These are phyloP conservation scores for Dichotomopilus funicola DNA, from an alignment of 2,329 filamentous ascomycete genomes.

Conservation along the genomic window DNA sequence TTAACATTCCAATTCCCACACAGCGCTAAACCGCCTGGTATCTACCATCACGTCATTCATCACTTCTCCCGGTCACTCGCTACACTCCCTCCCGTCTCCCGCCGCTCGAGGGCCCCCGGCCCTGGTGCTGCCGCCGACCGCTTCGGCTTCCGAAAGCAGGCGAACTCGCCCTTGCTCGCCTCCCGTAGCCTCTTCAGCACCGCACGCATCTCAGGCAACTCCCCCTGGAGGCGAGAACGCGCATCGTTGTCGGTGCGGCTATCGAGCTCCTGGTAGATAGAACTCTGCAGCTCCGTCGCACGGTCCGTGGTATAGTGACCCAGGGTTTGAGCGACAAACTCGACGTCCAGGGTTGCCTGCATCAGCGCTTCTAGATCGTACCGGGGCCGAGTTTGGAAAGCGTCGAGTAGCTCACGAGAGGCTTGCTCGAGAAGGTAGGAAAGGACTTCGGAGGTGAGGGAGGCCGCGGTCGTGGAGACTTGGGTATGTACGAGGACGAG, in stretches of 20 bases:
- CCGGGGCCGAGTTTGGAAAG: conserved; percentile 60
- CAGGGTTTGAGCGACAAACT: conserved; percentile 92
- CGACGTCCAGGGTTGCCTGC: conserved; percentile 95
- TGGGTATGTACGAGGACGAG: conserved; percentile 91
- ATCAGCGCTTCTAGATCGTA: conserved; percentile 80
- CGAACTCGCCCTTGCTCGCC: conserved; percentile 76
- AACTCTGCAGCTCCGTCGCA: conserved; percentile 73
- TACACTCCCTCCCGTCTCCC: conserved; percentile 18
- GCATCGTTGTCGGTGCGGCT: conserved; percentile 83
- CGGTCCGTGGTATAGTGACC: conserved; percentile 81
- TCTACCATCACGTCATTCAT: not conserved
- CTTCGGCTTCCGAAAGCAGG: conserved; percentile 68
- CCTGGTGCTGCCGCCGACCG: conserved; percentile 27
- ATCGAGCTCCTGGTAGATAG: conserved; percentile 90
- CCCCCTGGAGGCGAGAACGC: conserved; percentile 69
- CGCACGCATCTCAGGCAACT: conserved; percentile 82
- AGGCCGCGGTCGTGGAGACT: conserved; percentile 69
- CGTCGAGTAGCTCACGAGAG: conserved; percentile 70
- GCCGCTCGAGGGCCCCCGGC: conserved; percentile 12
- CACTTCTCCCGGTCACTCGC: conserved; percentile 13
- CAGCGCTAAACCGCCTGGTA: too few relatives aligned
- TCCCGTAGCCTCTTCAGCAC: conserved; percentile 80
- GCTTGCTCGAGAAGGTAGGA: conserved; percentile 81
- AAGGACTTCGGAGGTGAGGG: conserved; percentile 73
- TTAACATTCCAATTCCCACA: too few relatives aligned